Evolutionary conservation across 371 early-diverging fungal species (phyloP).

Genomic region (Mortierella sp.): DNA sequence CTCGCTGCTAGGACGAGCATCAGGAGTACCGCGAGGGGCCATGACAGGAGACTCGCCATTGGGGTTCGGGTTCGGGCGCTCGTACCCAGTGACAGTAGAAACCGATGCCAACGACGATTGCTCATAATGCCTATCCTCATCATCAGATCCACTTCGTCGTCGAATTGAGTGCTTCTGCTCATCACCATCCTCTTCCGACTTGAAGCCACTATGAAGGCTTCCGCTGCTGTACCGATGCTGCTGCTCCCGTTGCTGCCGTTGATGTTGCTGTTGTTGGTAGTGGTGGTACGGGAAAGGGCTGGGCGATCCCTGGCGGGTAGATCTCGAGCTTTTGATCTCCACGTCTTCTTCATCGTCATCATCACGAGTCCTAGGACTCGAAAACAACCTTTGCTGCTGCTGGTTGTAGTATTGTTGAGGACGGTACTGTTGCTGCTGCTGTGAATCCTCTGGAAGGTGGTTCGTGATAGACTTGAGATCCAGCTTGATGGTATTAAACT

Average conservation of each 20-base stretch:
- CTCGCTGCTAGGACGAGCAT: not conserved
- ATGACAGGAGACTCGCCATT: conserved; percentile 51
- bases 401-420: not conserved
- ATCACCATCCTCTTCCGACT: not conserved
- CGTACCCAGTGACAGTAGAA: conserved; percentile 29
- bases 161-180: not conserved
- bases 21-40: conserved; percentile 7
- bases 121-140: not conserved
- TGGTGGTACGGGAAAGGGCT: not conserved
- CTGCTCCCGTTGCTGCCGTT: not conserved
- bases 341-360: not conserved
- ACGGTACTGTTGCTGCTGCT: not conserved
- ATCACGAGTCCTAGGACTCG: not conserved
- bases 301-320: not conserved
- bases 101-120: not conserved
- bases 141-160: not conserved
- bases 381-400: not conserved
- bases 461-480: conserved; percentile 26
- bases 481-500: conserved; percentile 45
- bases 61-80: conserved; percentile 41
- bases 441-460: conserved; percentile 6
- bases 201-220: not conserved
- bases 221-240: conserved; percentile 8
- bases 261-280: not conserved
- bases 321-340: not conserved